A percentile compares a stretch with the other conserved stretches of the same genome.
Evolutionary conservation across 1,284 basidiomycete species (phyloP).

Genomic region (Bjerkandera adusta): DNA sequence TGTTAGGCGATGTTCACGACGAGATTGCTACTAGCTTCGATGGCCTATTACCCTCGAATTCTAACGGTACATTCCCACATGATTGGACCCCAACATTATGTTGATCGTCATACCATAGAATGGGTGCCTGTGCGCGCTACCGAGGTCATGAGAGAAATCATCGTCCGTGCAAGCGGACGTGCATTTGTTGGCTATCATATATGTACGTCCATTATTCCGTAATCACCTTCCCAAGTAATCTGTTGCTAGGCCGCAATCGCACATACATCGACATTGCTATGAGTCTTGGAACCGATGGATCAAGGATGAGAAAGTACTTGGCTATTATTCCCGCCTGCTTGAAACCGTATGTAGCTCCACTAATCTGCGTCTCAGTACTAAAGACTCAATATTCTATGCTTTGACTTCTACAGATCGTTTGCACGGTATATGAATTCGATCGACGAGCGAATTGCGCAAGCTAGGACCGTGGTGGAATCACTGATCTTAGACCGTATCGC

Average conservation of each 20-base stretch:
- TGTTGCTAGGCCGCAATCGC: background rate
- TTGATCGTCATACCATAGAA: constrained; percentile 1
- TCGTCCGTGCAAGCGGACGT: constrained; percentile 11
- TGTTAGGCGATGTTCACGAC: constrained; percentile 36
- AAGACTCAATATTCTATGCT: constrained; percentile 19
- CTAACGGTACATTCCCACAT: constrained; percentile 19
- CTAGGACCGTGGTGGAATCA: constrained; percentile 12
- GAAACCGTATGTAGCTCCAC: background rate
- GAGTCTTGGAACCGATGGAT: background rate
- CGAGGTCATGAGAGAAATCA: constrained; percentile 2
- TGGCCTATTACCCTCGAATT: constrained; percentile 26
- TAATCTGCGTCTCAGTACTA: constrained; percentile 20
- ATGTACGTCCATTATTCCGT: constrained; percentile 3
- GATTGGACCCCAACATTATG: too few relatives aligned
- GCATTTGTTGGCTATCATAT: constrained; percentile 14
- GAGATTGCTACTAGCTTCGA: constrained; percentile 35
- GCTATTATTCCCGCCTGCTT: background rate
- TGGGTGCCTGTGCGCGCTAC: constrained; percentile 10
- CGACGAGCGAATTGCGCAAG: constrained; percentile 1
- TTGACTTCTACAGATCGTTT: constrained; percentile 20
- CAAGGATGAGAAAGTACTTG: too few relatives aligned
- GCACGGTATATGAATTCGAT: constrained; percentile 4
- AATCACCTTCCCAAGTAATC: background rate
- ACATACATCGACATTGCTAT: background rate
- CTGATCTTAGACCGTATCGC: constrained; percentile 23